Percentiles rank a stretch among this genome's conserved stretches.
These are phyloP conservation scores for Metschnikowia bowlesiae DNA, from an alignment of 805 yeast genomes.

Conservation along the genomic window DNA sequence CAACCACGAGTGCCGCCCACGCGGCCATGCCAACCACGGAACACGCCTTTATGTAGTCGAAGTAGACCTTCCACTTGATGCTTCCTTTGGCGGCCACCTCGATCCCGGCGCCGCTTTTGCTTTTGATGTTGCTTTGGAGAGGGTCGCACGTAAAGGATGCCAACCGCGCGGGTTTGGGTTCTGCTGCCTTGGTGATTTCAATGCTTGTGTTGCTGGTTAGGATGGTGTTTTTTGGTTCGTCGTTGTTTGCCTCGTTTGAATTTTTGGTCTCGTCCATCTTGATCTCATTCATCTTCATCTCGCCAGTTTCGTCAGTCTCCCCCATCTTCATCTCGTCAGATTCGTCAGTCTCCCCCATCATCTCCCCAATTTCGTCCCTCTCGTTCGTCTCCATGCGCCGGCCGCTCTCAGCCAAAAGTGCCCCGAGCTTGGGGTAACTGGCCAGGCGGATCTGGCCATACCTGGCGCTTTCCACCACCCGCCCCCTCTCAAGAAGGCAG, in stretches of 20 bases:
- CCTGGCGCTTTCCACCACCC: slow-evolving; percentile 7
- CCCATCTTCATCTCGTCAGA: no score
- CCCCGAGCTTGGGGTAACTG: slow-evolving; percentile 8
- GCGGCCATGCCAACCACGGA: slow-evolving; percentile 45
- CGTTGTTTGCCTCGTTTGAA: no score
- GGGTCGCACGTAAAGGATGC: slow-evolving; percentile 39
- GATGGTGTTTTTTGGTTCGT: no score
- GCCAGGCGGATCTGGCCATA: slow-evolving; percentile 4
- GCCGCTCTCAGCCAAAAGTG: slow-evolving; percentile 4
- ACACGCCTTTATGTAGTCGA: slow-evolving; percentile 57
- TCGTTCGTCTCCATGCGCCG: slow-evolving; percentile 2
- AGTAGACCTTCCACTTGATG: slow-evolving; percentile 51
- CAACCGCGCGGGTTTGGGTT: slow-evolving; percentile 8
- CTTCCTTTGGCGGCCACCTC: slow-evolving; percentile 53
- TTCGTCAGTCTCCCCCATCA: no score
- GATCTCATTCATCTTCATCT: no score
- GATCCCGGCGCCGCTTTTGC: slow-evolving; percentile 10
- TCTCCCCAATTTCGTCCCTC: not conserved
- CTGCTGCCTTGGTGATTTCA: no score
- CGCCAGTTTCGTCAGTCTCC: no score
- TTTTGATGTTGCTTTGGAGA: slow-evolving; percentile 23
- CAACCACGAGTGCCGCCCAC: slow-evolving; percentile 30
- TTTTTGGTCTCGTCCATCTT: no score
- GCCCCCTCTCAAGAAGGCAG: slow-evolving; percentile 13
- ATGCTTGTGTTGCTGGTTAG: no score